Evolutionary conservation across 164 flowering plant genomes (phyloP).

Genomic region (Aristolochia fimbriata): DNA sequence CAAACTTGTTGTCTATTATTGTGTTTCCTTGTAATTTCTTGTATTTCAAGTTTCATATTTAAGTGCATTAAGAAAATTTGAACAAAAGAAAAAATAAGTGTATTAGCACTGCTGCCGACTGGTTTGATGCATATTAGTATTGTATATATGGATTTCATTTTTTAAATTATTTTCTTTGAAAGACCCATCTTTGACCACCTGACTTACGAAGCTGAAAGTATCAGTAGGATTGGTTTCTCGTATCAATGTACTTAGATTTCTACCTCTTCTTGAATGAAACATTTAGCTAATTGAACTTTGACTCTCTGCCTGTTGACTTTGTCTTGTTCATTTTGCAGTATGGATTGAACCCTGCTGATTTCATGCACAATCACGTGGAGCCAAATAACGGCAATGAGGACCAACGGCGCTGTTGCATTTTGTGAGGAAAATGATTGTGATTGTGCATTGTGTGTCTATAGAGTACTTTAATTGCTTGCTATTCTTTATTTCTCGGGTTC

Average conservation of each 20-base stretch:
- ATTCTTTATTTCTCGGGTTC: slow-evolving; percentile 10
- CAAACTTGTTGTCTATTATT: too few species aligned
- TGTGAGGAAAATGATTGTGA: slow-evolving; percentile 6
- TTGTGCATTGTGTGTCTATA: not conserved
- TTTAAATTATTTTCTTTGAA: too few species aligned
- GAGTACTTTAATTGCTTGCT: slow-evolving; percentile 2
- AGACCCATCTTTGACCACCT: too few species aligned
- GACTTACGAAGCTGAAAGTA: too few species aligned
- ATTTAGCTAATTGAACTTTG: not conserved
- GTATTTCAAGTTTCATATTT: too few species aligned
- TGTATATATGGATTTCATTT: too few species aligned
- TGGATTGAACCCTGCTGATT: slow-evolving; percentile 31
- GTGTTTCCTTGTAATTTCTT: too few species aligned
- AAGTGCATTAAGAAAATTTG: too few species aligned
- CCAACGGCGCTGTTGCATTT: slow-evolving; percentile 6
- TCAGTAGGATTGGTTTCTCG: not conserved
- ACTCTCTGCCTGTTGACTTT: not conserved
- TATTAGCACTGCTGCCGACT: too few species aligned
- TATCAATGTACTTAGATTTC: not conserved
- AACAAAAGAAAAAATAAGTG: too few species aligned
- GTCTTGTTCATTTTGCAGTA: slow-evolving; percentile 27
- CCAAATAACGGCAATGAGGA: slow-evolving; percentile 15
- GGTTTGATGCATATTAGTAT: too few species aligned
- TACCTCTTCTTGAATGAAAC: too few species aligned
- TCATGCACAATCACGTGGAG: slow-evolving; percentile 12